Evolutionary conservation across 257 asterid genomes (phyloP).

Genomic region (Solanum chilense): DNA sequence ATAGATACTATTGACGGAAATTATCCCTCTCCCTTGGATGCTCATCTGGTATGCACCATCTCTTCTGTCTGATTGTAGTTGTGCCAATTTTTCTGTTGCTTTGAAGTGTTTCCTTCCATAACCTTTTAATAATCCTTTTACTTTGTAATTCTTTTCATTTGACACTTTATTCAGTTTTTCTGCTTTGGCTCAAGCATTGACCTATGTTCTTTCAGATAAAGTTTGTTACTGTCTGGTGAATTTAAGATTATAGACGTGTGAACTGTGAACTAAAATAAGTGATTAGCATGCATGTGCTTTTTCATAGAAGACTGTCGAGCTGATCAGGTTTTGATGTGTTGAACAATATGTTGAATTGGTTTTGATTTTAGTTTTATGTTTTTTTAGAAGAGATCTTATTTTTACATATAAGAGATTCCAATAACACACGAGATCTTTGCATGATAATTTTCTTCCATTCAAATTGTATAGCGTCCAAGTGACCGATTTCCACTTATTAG

Average conservation of each 20-base stretch:
- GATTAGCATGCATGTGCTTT: not conserved
- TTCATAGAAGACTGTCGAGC: not conserved
- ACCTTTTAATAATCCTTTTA: not conserved
- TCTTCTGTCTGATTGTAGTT: not conserved
- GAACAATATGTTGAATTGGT: not conserved
- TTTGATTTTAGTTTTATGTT: not conserved
- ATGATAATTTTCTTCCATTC: not conserved
- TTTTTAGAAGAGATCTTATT: not conserved
- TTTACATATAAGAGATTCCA: not conserved
- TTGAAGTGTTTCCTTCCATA: not conserved
- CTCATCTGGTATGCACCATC: constrained; percentile 53
- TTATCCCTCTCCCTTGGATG: constrained; percentile 79
- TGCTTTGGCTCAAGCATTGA: not conserved
- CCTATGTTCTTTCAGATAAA: not conserved
- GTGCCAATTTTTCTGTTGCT: not conserved
- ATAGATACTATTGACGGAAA: constrained; percentile 72
- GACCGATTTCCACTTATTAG: not conserved
- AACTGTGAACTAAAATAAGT: not conserved
- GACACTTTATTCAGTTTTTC: not conserved
- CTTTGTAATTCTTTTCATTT: not conserved
- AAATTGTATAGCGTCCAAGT: not conserved
- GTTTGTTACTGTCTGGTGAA: not conserved
- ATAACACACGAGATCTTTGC: not conserved
- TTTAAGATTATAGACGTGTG: not conserved
- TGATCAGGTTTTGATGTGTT: not conserved